A percentile compares a stretch with the other conserved stretches of the same genome.
These are phyloP conservation scores for Penicillium griseofulvum DNA, from an alignment of 2,329 filamentous ascomycete species.

Conservation along the genomic window DNA sequence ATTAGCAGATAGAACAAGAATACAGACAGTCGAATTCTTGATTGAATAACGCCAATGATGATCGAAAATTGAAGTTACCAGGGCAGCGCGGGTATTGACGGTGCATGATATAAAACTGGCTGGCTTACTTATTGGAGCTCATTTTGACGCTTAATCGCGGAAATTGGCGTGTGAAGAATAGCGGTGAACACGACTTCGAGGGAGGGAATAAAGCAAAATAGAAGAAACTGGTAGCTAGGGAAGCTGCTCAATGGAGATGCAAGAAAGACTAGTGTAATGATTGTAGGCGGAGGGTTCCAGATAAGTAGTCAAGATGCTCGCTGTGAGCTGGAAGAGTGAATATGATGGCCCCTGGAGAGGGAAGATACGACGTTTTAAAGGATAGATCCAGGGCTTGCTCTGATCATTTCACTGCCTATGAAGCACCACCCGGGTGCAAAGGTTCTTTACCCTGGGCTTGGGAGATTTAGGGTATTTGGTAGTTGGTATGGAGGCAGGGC, in stretches of 20 bases:
- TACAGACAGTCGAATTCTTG: neutral
- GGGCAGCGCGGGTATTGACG: neutral
- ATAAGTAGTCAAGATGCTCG: neutral
- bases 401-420: neutral
- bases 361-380: neutral
- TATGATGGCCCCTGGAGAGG: too few species aligned
- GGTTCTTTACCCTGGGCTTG: neutral
- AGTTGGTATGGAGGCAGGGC: neutral
- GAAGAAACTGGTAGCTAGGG: neutral
- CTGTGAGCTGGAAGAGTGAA: neutral
- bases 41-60: neutral
- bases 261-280: neutral
- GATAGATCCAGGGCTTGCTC: too few species aligned
- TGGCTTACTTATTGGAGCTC: neutral
- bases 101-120: neutral
- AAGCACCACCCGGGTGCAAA: neutral
- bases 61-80: neutral
- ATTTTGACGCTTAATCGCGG: neutral
- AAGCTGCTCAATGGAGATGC: neutral
- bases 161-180: neutral
- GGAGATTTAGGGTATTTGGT: neutral
- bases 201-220: neutral
- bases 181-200: neutral
- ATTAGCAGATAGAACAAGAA: neutral
- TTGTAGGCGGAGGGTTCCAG: neutral